Evolutionary conservation across 202 grass and related monocot species (phyloP).

Genomic region (Setaria italica): DNA sequence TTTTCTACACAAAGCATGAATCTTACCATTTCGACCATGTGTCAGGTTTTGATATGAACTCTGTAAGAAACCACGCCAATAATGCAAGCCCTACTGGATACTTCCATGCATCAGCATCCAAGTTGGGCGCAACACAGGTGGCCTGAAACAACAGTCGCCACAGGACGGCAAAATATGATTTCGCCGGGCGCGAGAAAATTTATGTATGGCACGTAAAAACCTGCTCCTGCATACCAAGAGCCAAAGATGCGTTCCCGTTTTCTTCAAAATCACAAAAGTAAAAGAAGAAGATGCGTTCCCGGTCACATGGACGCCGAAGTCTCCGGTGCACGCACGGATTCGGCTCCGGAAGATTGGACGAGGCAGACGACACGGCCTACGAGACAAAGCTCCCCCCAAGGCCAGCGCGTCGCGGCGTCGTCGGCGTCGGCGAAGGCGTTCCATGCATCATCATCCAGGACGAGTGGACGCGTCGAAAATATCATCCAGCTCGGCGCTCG

Average conservation of each 20-base stretch:
- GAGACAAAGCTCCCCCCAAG: neutral
- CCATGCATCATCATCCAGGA: neutral
- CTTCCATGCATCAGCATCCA: conserved; percentile 16
- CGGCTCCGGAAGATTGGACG: neutral
- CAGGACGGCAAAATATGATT: neutral
- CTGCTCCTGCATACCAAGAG: neutral
- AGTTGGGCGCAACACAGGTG: neutral
- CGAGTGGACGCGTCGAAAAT: conserved; percentile 23
- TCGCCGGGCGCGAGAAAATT: neutral
- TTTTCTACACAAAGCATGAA: neutral
- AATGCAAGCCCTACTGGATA: conserved; percentile 6
- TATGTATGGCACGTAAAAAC: conserved; percentile 25
- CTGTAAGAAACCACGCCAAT: neutral
- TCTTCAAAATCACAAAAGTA: neutral
- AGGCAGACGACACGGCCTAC: conserved; percentile 14
- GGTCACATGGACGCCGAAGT: neutral
- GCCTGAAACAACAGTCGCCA: neutral
- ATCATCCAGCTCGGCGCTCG: neutral
- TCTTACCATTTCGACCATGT: neutral
- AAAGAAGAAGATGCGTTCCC: neutral
- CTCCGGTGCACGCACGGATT: neutral
- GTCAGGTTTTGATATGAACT: neutral
- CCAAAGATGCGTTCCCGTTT: neutral
- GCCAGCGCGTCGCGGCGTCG: neutral
- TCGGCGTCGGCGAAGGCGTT: neutral